These are phyloP conservation scores for Chrysochromulina parva DNA, from an alignment of 78 protist genomes.

Conservation along the genomic window DNA sequence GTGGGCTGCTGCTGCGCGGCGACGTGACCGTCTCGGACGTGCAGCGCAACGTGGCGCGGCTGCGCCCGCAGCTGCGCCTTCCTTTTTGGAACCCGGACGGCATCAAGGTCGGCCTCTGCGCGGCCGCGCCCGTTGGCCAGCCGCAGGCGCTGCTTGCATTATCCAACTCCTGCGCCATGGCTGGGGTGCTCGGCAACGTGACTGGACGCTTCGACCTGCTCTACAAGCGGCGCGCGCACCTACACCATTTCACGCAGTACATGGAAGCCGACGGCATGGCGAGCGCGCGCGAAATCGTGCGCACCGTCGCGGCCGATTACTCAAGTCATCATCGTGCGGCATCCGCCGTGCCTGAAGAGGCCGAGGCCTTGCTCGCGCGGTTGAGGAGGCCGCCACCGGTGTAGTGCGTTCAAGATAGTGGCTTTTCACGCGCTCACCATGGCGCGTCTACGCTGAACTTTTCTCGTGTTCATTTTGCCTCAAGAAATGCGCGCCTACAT, in stretches of 20 bases:
- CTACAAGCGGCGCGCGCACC: constrained; percentile 31
- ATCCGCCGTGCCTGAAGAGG: too few relatives aligned
- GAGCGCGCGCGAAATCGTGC: not conserved
- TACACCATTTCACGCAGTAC: constrained; percentile 63
- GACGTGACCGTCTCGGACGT: constrained; percentile 65
- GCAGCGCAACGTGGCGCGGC: constrained; percentile 49
- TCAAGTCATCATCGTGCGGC: too few relatives aligned
- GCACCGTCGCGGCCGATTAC: too few relatives aligned
- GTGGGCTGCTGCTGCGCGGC: constrained; percentile 66
- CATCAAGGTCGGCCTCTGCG: constrained; percentile 51
- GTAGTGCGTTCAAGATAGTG: too few relatives aligned
- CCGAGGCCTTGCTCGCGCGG: too few relatives aligned
- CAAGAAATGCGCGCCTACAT: too few relatives aligned
- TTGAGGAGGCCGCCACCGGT: too few relatives aligned
- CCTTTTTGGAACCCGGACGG: constrained; percentile 33
- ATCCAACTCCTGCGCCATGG: constrained; percentile 47
- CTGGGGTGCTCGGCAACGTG: not conserved
- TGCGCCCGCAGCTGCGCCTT: not conserved
- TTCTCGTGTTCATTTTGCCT: too few relatives aligned
- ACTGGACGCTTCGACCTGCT: constrained; percentile 48
- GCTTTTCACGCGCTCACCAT: too few relatives aligned
- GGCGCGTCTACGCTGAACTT: too few relatives aligned
- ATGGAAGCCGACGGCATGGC: not conserved
- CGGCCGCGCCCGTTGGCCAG: constrained; percentile 50
- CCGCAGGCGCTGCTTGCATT: constrained; percentile 56